Percentiles rank a stretch among this genome's conserved stretches.
Conservation (phyloP, 129 eudicot genomes). For the Flaveria bidentis region DNA sequence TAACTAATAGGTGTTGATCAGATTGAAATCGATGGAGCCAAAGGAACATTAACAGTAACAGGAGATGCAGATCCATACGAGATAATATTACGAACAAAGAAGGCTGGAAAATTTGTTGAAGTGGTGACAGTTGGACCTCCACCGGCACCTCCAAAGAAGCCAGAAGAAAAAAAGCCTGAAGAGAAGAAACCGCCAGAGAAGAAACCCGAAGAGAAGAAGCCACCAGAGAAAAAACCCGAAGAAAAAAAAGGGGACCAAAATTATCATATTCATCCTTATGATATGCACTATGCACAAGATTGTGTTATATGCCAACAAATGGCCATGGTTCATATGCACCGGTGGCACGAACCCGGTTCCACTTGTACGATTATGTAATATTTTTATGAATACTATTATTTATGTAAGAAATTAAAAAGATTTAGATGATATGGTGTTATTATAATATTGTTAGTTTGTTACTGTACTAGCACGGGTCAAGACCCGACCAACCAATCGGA, state of each 20-base stretch:
- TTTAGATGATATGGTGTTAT: neutral
- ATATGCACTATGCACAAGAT: constrained; percentile 32
- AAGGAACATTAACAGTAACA: constrained; percentile 56
- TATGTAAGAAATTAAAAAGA: constrained; percentile 21
- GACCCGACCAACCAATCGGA: too few relatives aligned
- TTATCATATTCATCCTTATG: constrained; percentile 25
- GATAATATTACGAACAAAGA: constrained; percentile 50
- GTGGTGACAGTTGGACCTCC: constrained; percentile 75
- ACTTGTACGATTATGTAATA: constrained; percentile 48
- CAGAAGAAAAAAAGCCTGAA: constrained; percentile 45
- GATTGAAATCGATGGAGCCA: constrained; percentile 62
- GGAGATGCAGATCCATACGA: constrained; percentile 75
- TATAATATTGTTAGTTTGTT: neutral
- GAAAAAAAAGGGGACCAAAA: constrained; percentile 23
- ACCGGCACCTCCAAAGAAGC: constrained; percentile 59
- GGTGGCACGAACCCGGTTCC: constrained; percentile 40
- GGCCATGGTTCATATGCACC: constrained; percentile 30
- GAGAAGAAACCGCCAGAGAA: constrained; percentile 42
- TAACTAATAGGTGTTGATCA: constrained; percentile 57
- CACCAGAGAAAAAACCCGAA: constrained; percentile 25
- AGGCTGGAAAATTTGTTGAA: constrained; percentile 51
- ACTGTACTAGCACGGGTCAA: too few relatives aligned
- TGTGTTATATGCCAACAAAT: constrained; percentile 47
- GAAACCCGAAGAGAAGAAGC: constrained; percentile 38
- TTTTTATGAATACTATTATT: neutral